A percentile compares a stretch with the other conserved stretches of the same genome.
These are phyloP conservation scores for Penstemon newberryi DNA, from an alignment of 257 asterid genomes.

Conservation along the genomic window DNA sequence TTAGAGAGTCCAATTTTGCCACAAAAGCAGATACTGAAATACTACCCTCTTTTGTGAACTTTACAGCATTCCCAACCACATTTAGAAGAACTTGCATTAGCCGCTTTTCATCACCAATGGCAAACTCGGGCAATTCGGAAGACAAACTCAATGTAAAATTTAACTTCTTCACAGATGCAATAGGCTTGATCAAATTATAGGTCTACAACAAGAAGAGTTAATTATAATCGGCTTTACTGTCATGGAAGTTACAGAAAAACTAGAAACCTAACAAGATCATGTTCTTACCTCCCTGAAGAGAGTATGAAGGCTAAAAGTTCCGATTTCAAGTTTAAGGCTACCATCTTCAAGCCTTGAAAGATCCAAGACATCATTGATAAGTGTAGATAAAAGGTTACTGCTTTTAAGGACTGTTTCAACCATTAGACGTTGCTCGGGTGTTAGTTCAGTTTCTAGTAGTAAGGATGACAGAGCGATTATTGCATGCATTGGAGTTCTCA, in stretches of 20 bases:
- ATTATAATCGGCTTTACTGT: neutral
- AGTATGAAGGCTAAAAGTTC: constrained; percentile 72
- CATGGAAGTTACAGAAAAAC: constrained; percentile 13
- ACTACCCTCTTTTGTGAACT: constrained; percentile 91
- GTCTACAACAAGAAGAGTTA: constrained; percentile 47
- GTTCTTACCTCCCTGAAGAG: constrained; percentile 77
- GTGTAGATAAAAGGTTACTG: constrained; percentile 93
- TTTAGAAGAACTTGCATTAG: constrained; percentile 84
- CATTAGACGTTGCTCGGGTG: constrained; percentile 98
- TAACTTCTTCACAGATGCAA: constrained; percentile 84
- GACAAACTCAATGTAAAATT: constrained; percentile 62
- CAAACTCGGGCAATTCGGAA: constrained; percentile 75
- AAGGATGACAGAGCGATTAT: constrained; percentile 88
- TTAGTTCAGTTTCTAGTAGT: constrained; percentile 79
- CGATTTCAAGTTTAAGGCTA: constrained; percentile 83
- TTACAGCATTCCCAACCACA: constrained; percentile 92
- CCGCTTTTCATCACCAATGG: constrained; percentile 90
- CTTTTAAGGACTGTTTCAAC: constrained; percentile 94
- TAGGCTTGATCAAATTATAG: constrained; percentile 75
- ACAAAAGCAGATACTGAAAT: constrained; percentile 68
- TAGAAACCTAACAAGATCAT: neutral
- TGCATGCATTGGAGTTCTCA: constrained; percentile 99
- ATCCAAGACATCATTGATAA: constrained; percentile 93
- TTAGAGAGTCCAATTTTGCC: constrained; percentile 73
- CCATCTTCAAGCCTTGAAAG: constrained; percentile 99